Conservation (phyloP, 768 basidiomycete species). For the Amylocystis lapponica region DNA sequence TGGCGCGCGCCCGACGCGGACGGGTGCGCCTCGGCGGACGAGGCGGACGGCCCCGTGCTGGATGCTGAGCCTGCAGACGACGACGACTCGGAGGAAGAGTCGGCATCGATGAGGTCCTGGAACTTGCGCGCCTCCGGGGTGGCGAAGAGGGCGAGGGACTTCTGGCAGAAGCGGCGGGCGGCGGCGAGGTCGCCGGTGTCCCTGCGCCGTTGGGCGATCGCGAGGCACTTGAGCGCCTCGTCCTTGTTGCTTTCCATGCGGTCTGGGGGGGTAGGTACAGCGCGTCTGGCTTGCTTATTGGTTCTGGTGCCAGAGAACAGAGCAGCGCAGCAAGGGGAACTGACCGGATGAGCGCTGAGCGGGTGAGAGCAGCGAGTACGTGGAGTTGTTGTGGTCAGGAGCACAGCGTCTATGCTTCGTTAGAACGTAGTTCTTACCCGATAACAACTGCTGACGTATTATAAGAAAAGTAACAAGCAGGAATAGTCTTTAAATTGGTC, state of each 20-base stretch:
- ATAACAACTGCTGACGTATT: too few relatives aligned
- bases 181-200: constrained; percentile 66
- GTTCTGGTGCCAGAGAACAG: neutral
- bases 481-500: too few relatives aligned
- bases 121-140: constrained; percentile 71
- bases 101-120: constrained; percentile 59
- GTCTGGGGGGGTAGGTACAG: neutral
- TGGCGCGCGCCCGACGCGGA: constrained; percentile 71
- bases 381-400: neutral
- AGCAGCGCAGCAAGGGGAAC: neutral
- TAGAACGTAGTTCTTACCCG: too few relatives aligned
- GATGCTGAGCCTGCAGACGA: constrained; percentile 35
- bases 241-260: constrained; percentile 86
- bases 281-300: neutral
- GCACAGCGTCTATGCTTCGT: too few relatives aligned
- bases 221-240: constrained; percentile 78
- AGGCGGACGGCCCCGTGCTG: constrained; percentile 32
- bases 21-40: constrained; percentile 62
- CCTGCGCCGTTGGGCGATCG: constrained; percentile 72
- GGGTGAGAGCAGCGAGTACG: neutral
- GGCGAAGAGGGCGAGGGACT: constrained; percentile 77
- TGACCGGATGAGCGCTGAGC: neutral
- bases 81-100: constrained; percentile 32
- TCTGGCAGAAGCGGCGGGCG: constrained; percentile 85
- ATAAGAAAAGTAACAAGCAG: too few relatives aligned